phyloP scores from a whole-genome alignment of 768 basidiomycete genomes.

The Botryobasidium botryosum region DNA sequence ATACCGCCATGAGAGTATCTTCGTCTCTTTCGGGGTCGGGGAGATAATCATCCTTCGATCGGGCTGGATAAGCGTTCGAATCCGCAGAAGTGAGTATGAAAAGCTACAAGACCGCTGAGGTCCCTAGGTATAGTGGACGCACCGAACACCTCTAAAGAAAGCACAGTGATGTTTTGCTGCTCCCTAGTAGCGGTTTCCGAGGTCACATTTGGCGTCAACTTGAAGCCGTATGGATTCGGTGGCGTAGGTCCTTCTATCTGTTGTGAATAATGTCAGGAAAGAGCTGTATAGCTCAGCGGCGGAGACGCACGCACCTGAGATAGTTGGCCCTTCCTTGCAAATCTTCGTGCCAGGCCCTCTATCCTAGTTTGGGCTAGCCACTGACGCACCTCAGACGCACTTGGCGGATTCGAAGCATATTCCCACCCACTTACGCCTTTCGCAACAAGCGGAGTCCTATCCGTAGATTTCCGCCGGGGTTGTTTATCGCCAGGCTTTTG shows the following conservation, averaged over 20 bases:
- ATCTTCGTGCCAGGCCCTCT: conserved; percentile 4
- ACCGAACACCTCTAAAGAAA: conserved; percentile 83
- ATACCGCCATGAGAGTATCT: conserved; percentile 50
- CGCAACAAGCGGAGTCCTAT: not conserved
- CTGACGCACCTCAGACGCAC: conserved; percentile 31
- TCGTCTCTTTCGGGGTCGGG: conserved; percentile 52
- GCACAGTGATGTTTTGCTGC: conserved; percentile 55
- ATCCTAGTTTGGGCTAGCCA: conserved; percentile 31
- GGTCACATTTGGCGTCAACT: conserved; percentile 33
- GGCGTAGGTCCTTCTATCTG: conserved; percentile 67
- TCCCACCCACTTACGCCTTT: conserved; percentile 54
- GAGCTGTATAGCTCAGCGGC: no score
- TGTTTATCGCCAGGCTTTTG: conserved; percentile 12
- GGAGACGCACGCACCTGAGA: conserved; percentile 20
- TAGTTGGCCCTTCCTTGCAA: conserved; percentile 6
- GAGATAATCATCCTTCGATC: conserved; percentile 37
- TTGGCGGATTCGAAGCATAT: conserved; percentile 51
- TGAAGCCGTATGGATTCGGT: conserved; percentile 48
- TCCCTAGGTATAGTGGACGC: conserved; percentile 14
- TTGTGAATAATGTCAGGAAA: not conserved
- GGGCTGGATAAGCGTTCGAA: conserved; percentile 26
- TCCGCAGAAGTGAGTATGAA: not conserved
- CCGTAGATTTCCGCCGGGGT: no score
- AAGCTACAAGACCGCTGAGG: not conserved
- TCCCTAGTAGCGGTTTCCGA: conserved; percentile 32